Base-by-base conservation (phyloP, 768 basidiomycete genomes). In the Lactarius hatsudake region DNA sequence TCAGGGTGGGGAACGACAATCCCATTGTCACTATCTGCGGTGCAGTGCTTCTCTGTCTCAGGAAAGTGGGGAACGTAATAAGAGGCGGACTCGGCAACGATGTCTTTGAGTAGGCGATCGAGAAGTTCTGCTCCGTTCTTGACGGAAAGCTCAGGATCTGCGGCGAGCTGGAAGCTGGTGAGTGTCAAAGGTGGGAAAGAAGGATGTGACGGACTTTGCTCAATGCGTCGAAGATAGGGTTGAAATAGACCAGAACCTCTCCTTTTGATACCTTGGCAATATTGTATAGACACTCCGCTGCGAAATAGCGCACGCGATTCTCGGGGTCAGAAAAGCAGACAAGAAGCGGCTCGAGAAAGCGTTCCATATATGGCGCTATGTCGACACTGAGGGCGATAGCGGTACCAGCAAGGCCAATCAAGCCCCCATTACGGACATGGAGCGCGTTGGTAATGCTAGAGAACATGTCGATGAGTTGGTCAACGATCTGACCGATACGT, bases 81-180 rank as follows among this genome's bases (percentile, higher is more conserved):
- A 0, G 95, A 94, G 2, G 96, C 97, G 9, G 94, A 93, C 78
- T 98, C 97, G 15, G 95, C 91, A 5, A 98, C 96, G 58, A 98
- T 96, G 72, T 99, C 97, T 74, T 98, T 98, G 72, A 99, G 84
- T n/a, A 98, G 84, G 23, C 96, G 86, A 76, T 99, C 97, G 65
- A 98, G 84, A 34, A 99, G 84, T 76, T 99, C 97, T 1, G 97
- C 96, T 2, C 96, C 96, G 73, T 98, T 98, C 85, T 97, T 96
- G 68, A 99, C 96, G 2, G 97, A 96, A 43, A 93, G 73, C 72
- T 98, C 96, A 0, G 94, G 91, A 76, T 99, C 97, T 26, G 96
- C 93, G 10, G 94, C 92, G 67, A 99, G 92, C 96, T 98, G 73
- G 23, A 55, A 45, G 64, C 42, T 13, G 59, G 51, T 66, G 32